Percentiles rank a stretch among this genome's conserved stretches.
These are phyloP conservation scores for Fomitopsis schrenkii DNA, from an alignment of 1,284 basidiomycete genomes.

Conservation along the genomic window DNA sequence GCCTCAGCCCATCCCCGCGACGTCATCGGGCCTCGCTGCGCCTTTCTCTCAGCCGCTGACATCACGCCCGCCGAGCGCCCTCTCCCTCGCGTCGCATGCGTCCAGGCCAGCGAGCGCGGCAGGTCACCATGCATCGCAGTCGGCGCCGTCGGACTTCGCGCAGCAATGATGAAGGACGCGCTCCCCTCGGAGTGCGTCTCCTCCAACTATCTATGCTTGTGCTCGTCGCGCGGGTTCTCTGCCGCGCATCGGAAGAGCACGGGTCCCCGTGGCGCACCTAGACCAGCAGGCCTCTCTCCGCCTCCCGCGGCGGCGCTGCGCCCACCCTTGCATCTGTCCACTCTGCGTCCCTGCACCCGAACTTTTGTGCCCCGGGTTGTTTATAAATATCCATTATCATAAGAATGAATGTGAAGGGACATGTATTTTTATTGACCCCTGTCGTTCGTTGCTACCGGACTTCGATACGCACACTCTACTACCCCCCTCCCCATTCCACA, in stretches of 20 bases:
- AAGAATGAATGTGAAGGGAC: background rate
- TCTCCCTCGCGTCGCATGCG: conserved; percentile 14
- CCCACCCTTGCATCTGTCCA: background rate
- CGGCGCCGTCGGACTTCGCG: conserved; percentile 11
- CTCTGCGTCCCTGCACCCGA: background rate
- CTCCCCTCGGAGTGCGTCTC: background rate
- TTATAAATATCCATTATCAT: background rate
- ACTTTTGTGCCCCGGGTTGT: background rate
- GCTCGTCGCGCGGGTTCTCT: background rate
- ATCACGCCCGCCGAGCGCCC: conserved; percentile 23
- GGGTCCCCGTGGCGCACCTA: background rate
- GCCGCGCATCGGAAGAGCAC: background rate
- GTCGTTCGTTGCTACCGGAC: background rate
- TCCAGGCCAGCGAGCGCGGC: conserved; percentile 24
- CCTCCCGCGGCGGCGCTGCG: background rate
- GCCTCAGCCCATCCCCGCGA: conserved; percentile 9
- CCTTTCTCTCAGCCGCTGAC: conserved; percentile 5
- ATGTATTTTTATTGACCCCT: background rate
- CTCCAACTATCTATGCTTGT: background rate
- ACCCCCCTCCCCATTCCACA: background rate
- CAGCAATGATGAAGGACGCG: conserved; percentile 11
- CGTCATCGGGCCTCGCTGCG: conserved; percentile 7
- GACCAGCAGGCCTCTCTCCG: conserved; percentile 1
- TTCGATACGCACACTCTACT: background rate
- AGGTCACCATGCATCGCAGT: conserved; percentile 12